Evolutionary conservation across 2,329 filamentous ascomycete species (phyloP), one percentile per base, ranked within the genome.

Genomic region (Penicillium sp.): DNA sequence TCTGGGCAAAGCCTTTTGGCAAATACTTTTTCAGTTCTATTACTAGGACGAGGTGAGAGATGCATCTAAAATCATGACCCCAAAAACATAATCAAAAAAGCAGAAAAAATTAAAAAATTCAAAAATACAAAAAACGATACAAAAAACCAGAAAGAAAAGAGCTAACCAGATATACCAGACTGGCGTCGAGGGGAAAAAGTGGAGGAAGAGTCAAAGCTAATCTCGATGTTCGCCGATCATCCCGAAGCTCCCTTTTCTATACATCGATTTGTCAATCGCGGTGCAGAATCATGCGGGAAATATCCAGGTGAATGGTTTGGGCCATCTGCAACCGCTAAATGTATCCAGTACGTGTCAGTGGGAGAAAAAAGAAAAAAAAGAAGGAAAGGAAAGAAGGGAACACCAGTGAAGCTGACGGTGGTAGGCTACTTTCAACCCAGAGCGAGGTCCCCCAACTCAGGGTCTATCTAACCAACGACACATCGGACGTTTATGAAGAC

Each of bases 241-340:
- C 82, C 87, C 2, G 78, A 77, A 57, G 89, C 93, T 3, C 88
- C 89, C 0, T 97, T 95, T 65, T 97, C 91, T 1, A 88, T 98
- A 59, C 93, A 98, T 63, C 87, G 84, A 54, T 98, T 98, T 63
- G 93, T 98, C 32, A 77, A 84, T 46, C 86, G 95, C 60, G 93
- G 93, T 17, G 89, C 89, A 22, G 77, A 79, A 32, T 84, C 85
- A 3, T 98, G 93, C 68, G 90, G 88, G 4, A 97, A 95, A 69
- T 87, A 94, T 63, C 93, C 93, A 0, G 93, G 93, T 33, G 88
- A 97, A 70, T 98, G 93, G 93, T 98, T 98, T 70, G 93, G 93
- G 0, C 93, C 93, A n/a, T 96, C 89, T 17, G 93, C 93, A 6
- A 94, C 93, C 9, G 90, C 93, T 41, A 82, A 85, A 49, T 97